These are phyloP conservation scores for Pichia thaimueangensis DNA, from an alignment of 805 yeast genomes.

Conservation along the genomic window DNA sequence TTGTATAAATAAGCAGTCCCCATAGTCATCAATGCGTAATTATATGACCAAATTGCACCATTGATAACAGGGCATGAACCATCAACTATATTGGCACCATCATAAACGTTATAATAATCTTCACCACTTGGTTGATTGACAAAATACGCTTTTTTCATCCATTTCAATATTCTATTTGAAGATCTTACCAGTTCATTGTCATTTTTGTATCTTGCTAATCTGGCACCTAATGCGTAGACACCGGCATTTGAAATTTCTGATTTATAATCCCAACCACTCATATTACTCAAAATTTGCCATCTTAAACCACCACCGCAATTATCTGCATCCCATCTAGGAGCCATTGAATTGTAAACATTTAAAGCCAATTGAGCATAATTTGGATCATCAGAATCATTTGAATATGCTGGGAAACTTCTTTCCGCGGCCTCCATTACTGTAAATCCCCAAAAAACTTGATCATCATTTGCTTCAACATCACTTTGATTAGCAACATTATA, in stretches of 20 bases:
- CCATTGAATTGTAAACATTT: constrained; percentile 89
- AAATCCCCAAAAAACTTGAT: constrained; percentile 96
- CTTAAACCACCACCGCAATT: constrained; percentile 84
- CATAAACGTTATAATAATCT: constrained; percentile 45
- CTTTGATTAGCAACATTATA: constrained; percentile 85
- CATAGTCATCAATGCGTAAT: constrained; percentile 60
- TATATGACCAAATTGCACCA: constrained; percentile 56
- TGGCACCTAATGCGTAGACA: constrained; percentile 77
- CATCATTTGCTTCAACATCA: constrained; percentile 94
- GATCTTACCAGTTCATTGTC: constrained; percentile 68
- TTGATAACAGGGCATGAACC: constrained; percentile 45
- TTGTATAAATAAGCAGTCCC: constrained; percentile 66
- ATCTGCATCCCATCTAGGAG: constrained; percentile 82
- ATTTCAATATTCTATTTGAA: constrained; percentile 71
- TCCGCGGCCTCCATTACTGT: constrained; percentile 90
- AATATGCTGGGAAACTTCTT: constrained; percentile 57
- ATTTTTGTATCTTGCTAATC: constrained; percentile 76
- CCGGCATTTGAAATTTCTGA: constrained; percentile 86
- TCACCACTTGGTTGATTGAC: constrained; percentile 34
- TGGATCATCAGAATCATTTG: constrained; percentile 50
- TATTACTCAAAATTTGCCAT: constrained; percentile 96
- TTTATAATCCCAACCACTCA: constrained; percentile 88
- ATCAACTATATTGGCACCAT: constrained; percentile 52
- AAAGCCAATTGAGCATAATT: constrained; percentile 82
- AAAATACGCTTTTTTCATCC: constrained; percentile 57